These are phyloP conservation scores for Euclidium syriacum DNA, from an alignment of 345 rosid genomes.

Conservation along the genomic window DNA sequence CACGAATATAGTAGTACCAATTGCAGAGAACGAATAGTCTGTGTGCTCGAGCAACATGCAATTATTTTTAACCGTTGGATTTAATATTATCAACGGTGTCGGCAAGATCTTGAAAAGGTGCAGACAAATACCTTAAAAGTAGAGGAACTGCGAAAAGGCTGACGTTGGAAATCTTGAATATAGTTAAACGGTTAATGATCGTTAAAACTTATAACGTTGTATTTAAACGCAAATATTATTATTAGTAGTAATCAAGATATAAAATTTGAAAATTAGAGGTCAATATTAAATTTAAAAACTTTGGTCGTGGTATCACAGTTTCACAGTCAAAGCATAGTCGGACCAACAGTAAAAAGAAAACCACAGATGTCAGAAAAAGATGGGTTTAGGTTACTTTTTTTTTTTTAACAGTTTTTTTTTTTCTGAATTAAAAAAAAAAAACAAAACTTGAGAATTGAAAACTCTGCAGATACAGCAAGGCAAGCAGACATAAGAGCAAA, in stretches of 20 bases:
- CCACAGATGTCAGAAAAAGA: conserved; percentile 9
- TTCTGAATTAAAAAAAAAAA: background rate
- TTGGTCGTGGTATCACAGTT: background rate
- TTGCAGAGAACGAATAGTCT: background rate
- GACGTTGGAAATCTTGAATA: conserved; percentile 21
- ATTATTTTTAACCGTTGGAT: conserved; percentile 12
- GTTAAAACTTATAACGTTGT: conserved; percentile 8
- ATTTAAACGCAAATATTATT: background rate
- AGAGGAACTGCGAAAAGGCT: conserved; percentile 18
- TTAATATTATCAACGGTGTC: background rate
- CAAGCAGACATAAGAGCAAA: conserved; percentile 1
- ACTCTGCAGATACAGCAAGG: conserved; percentile 10
- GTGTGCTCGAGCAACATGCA: conserved; percentile 11
- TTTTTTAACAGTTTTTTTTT: background rate
- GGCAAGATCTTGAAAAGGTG: background rate
- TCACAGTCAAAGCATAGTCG: conserved; percentile 21
- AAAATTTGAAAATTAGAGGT: background rate
- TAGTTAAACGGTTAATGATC: conserved; percentile 28
- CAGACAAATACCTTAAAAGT: conserved; percentile 22
- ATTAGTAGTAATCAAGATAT: background rate
- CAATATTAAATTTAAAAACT: background rate
- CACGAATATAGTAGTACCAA: background rate
- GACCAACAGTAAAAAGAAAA: conserved; percentile 13
- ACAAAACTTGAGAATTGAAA: conserved; percentile 3
- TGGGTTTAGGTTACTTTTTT: background rate